These are phyloP conservation scores for Fusarium duplospermum DNA, from an alignment of 2,329 filamentous ascomycete species.

Conservation along the genomic window DNA sequence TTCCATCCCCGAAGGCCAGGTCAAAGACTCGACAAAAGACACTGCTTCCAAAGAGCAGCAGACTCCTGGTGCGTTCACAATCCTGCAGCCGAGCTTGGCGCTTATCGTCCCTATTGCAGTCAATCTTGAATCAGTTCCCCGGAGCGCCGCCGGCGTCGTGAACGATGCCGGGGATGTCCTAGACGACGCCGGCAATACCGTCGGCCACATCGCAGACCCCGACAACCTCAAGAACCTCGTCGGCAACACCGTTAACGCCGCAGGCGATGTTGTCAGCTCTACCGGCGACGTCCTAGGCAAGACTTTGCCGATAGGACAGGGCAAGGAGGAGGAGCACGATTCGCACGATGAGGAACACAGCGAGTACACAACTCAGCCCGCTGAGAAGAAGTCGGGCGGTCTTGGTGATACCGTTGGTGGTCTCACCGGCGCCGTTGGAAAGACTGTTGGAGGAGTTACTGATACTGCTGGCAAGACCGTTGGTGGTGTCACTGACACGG, in stretches of 20 bases:
- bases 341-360: constrained; percentile 45
- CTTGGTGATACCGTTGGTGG: constrained; percentile 37
- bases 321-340: constrained; percentile 21
- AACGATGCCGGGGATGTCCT: constrained; percentile 59
- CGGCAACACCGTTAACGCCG: constrained; percentile 54
- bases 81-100: constrained; percentile 37
- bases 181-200: constrained; percentile 56
- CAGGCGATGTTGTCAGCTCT: constrained; percentile 51
- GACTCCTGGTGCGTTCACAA: constrained; percentile 47
- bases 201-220: constrained; percentile 56
- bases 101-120: constrained; percentile 46
- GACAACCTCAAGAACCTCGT: constrained; percentile 54
- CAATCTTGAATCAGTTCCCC: constrained; percentile 47
- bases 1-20: constrained; percentile 45
- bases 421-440: constrained; percentile 16
- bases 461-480: constrained; percentile 16
- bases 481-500: constrained; percentile 9
- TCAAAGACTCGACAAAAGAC: constrained; percentile 47
- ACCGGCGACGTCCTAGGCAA: constrained; percentile 57
- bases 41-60: constrained; percentile 41
- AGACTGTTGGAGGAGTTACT: constrained; percentile 14
- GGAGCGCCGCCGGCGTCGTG: constrained; percentile 56
- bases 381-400: constrained; percentile 48
- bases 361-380: constrained; percentile 54
- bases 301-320: constrained; percentile 47